Evolutionary conservation across 73 alveolate genomes (phyloP).

Genomic region (Paramecium biaurelia): DNA sequence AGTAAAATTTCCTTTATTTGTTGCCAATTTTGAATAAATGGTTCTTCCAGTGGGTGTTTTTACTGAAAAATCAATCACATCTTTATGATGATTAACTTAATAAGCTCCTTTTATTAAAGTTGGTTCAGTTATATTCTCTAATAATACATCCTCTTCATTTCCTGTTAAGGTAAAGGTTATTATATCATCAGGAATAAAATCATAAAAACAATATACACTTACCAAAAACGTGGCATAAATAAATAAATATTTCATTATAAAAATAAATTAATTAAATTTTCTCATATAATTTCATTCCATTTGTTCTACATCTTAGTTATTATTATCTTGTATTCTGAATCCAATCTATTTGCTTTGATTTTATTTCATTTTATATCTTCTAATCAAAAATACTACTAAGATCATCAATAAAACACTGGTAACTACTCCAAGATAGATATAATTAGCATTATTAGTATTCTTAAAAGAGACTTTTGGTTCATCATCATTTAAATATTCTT

Average conservation of each 20-base stretch:
- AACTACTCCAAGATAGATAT: neutral
- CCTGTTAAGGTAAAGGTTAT: neutral
- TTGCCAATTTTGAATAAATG: neutral
- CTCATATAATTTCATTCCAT: neutral
- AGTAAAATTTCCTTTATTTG: conserved; percentile 16
- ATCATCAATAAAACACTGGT: neutral
- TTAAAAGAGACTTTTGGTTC: neutral
- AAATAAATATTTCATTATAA: neutral
- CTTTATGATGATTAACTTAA: neutral
- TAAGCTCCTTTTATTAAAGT: conserved; percentile 32
- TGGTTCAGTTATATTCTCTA: conserved; percentile 27
- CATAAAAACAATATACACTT: neutral
- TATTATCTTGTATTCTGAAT: neutral
- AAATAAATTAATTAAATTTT: neutral
- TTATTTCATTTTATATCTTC: neutral
- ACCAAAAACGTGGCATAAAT: conserved; percentile 47
- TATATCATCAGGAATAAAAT: conserved; percentile 31
- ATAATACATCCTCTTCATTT: neutral
- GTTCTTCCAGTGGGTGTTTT: conserved; percentile 21
- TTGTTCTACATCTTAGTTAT: neutral
- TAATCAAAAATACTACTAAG: neutral
- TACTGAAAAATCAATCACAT: neutral
- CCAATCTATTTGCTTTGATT: neutral
- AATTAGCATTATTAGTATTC: neutral
- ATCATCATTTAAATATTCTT: neutral